phyloP scores from a whole-genome alignment of 2,329 filamentous ascomycete species.

The Talaromyces rugulosus region DNA sequence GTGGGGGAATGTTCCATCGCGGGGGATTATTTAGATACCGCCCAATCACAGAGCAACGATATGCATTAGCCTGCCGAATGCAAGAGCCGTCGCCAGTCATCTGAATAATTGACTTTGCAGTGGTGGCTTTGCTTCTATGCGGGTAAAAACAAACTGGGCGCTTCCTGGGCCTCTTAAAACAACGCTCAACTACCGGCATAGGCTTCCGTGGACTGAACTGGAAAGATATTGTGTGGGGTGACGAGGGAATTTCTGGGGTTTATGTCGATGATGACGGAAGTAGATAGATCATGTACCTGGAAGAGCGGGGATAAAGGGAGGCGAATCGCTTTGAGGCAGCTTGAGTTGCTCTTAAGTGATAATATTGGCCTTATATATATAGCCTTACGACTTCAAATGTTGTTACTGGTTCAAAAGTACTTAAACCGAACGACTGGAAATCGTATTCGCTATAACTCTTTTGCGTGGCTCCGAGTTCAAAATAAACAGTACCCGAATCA shows the following conservation, averaged over 20 bases:
- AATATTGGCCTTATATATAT: neutral
- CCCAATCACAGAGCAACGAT: neutral
- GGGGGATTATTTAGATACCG: neutral
- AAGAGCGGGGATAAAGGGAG: neutral
- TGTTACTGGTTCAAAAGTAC: too few relatives aligned
- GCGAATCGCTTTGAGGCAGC: neutral
- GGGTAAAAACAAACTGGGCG: neutral
- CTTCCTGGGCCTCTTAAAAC: neutral
- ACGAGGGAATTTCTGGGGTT: neutral
- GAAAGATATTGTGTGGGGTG: neutral
- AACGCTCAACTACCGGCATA: neutral
- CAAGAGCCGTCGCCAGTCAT: neutral
- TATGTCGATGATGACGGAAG: neutral
- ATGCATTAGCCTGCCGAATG: neutral
- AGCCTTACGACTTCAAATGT: neutral
- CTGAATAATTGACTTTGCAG: neutral
- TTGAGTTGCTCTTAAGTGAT: neutral
- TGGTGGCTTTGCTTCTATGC: neutral
- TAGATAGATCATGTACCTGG: neutral
- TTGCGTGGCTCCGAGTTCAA: neutral
- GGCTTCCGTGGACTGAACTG: neutral
- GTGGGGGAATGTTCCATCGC: neutral
- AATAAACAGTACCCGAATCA: neutral
- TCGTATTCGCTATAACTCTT: neutral
- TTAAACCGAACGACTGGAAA: neutral